phyloP scores from a whole-genome alignment of 208 protist genomes.

The Trypanosoma congolense region DNA sequence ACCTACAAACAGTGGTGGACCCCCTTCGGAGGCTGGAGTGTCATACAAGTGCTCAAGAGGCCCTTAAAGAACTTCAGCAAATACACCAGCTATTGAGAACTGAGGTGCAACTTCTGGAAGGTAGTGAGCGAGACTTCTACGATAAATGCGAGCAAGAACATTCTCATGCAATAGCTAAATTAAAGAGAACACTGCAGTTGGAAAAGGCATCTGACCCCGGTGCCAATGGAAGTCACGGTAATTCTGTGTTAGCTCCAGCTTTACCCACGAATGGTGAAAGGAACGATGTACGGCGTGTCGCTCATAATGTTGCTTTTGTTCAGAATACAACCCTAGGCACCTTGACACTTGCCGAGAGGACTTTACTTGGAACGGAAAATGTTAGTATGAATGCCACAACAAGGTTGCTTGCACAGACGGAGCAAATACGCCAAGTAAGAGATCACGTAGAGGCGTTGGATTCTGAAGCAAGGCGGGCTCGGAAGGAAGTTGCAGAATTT shows the following conservation, averaged over 20 bases:
- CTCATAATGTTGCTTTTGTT: conserved; percentile 36
- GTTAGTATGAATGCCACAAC: conserved; percentile 50
- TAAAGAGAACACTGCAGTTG: conserved; percentile 14
- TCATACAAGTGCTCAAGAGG: conserved; percentile 33
- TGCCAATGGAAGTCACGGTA: conserved; percentile 2
- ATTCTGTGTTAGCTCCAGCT: conserved; percentile 8
- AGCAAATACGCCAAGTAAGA: conserved; percentile 70
- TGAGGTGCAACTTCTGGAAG: conserved; percentile 54
- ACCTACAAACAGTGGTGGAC: conserved; percentile 8
- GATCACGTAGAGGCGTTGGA: conserved; percentile 42
- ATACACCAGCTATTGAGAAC: conserved; percentile 54
- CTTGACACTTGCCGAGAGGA: conserved; percentile 49
- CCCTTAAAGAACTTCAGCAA: conserved; percentile 33
- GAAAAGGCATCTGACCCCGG: conserved; percentile 21
- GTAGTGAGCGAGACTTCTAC: conserved; percentile 21
- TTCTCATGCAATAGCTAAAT: conserved; percentile 8
- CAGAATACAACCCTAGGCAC: conserved; percentile 60
- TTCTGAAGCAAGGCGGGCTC: conserved; percentile 34
- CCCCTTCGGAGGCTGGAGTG: conserved; percentile 12
- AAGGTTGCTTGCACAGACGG: conserved; percentile 60
- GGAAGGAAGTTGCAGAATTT: conserved; percentile 50
- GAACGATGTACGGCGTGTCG: conserved; percentile 33
- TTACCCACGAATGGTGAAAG: conserved; percentile 19
- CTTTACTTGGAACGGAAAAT: conserved; percentile 67
- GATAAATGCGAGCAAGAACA: conserved; percentile 20